Percentiles rank a stretch among this genome's conserved stretches.
These are phyloP conservation scores for Ophiostoma populinum DNA, from an alignment of 2,329 filamentous ascomycete species.

Conservation along the genomic window DNA sequence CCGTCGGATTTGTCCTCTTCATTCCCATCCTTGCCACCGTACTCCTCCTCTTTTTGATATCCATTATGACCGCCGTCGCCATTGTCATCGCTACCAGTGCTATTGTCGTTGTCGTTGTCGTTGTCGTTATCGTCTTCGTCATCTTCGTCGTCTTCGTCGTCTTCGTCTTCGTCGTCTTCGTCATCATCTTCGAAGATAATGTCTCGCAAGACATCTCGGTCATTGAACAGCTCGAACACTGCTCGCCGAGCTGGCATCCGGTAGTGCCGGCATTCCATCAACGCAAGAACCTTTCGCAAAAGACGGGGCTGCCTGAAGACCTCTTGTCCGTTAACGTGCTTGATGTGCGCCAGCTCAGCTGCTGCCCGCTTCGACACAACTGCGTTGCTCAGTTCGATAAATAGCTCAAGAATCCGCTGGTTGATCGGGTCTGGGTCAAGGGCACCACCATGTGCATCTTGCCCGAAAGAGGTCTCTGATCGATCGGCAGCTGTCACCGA, in stretches of 20 bases:
- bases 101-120: constrained; percentile 12
- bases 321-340: constrained; percentile 53
- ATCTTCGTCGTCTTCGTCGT: constrained; percentile 15
- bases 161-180: constrained; percentile 35
- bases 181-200: constrained; percentile 66
- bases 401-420: constrained; percentile 67
- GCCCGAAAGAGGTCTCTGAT: no score
- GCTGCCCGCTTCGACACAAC: constrained; percentile 81
- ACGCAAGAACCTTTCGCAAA: constrained; percentile 69
- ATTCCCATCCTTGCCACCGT: constrained; percentile 17
- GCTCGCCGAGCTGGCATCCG: constrained; percentile 73
- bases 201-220: constrained; percentile 63
- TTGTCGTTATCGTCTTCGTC: constrained; percentile 16
- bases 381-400: constrained; percentile 81
- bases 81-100: constrained; percentile 13
- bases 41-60: constrained; percentile 18
- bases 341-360: constrained; percentile 64
- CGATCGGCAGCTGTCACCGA: constrained; percentile 11
- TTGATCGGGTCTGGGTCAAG: constrained; percentile 30
- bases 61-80: constrained; percentile 8
- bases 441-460: constrained; percentile 10
- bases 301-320: constrained; percentile 61
- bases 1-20: constrained; percentile 14
- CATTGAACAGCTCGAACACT: constrained; percentile 88
- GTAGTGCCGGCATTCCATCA: constrained; percentile 82